Conservation (phyloP, 768 basidiomycete species). For the Suillus americanus region DNA sequence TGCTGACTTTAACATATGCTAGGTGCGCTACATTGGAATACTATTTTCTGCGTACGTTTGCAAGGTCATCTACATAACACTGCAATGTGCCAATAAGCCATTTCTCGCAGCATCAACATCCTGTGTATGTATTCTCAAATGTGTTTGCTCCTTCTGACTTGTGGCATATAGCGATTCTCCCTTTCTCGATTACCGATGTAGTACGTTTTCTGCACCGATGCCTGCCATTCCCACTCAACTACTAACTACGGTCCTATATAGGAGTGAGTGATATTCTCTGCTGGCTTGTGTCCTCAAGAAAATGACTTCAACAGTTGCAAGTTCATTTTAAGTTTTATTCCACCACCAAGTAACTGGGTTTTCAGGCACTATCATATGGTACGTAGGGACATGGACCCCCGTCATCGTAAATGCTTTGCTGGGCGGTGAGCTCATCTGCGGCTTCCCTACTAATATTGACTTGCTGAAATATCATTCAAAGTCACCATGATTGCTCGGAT, state of each 20-base stretch:
- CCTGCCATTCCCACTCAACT: too few species aligned
- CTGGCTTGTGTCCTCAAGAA: not conserved
- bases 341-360: not conserved
- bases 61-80: not conserved
- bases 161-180: not conserved
- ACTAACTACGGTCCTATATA: too few species aligned
- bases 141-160: not conserved
- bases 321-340: not conserved
- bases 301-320: not conserved
- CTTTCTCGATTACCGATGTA: not conserved
- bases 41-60: not conserved
- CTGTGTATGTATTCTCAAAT: not conserved
- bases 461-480: not conserved
- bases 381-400: not conserved
- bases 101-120: not conserved
- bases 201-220: not conserved
- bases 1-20: not conserved
- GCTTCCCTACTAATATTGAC: not conserved
- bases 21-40: not conserved
- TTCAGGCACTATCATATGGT: not conserved
- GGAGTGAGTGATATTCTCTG: not conserved
- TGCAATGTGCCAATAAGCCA: not conserved
- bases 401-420: not conserved
- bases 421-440: not conserved
- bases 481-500: not conserved